Evolutionary conservation across 2,329 filamentous ascomycete species (phyloP).

Genomic region (Scytalidium sp.): DNA sequence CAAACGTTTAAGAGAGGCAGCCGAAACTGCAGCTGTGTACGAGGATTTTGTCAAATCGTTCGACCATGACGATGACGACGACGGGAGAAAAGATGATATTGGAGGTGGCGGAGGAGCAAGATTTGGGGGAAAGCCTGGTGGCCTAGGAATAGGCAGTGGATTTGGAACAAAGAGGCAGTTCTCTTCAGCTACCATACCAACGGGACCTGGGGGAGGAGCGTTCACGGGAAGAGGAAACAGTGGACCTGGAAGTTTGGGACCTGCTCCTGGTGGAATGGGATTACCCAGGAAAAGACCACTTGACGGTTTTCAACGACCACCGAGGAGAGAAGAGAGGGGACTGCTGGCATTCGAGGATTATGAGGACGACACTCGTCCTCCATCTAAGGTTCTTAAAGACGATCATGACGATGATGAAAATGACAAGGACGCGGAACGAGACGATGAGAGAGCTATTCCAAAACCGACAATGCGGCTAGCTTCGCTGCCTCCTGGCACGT

Average conservation of each 20-base stretch:
- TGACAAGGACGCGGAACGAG: conserved; percentile 30
- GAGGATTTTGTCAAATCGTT: conserved; percentile 85
- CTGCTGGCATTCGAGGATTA: conserved; percentile 29
- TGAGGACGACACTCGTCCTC: conserved; percentile 16
- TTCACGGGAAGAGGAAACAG: conserved; percentile 38
- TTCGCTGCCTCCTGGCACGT: conserved; percentile 59
- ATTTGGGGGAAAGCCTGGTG: conserved; percentile 8
- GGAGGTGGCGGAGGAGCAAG: conserved; percentile 7
- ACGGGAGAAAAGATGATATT: conserved; percentile 11
- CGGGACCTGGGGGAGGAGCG: conserved; percentile 20
- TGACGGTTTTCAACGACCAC: conserved; percentile 38
- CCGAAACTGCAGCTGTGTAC: conserved; percentile 83
- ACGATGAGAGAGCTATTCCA: conserved; percentile 54
- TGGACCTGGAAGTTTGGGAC: conserved; percentile 61
- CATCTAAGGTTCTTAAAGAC: conserved; percentile 20
- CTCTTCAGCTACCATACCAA: conserved; percentile 33
- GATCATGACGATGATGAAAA: conserved; percentile 41
- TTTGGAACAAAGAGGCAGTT: conserved; percentile 60
- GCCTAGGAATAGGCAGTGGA: conserved; percentile 13
- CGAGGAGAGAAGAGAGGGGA: conserved; percentile 29
- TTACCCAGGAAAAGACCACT: conserved; percentile 54
- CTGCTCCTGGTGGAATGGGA: conserved; percentile 36
- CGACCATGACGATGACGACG: conserved; percentile 49
- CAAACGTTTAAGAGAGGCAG: conserved; percentile 78
- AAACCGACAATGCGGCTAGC: conserved; percentile 61